phyloP scores from a whole-genome alignment of 2,329 filamentous ascomycete species.

The Alternaria sp. region DNA sequence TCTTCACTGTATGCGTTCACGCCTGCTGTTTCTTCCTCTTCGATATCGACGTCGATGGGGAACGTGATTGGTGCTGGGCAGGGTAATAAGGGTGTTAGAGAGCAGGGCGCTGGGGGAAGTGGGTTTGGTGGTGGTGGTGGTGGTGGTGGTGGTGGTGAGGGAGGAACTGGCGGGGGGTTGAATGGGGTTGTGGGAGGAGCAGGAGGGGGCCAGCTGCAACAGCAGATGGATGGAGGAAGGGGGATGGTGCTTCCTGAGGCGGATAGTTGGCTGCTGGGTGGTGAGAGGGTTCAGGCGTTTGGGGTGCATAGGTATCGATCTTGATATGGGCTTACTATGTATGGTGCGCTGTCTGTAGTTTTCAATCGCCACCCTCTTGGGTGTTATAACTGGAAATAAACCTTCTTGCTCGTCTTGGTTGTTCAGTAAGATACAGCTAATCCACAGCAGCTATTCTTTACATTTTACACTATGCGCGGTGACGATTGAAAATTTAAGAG shows the following conservation, averaged over 20 bases:
- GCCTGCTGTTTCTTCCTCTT: background rate
- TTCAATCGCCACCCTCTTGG: too few species aligned
- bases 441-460: too few species aligned
- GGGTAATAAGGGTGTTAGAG: background rate
- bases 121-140: background rate
- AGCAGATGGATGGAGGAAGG: background rate
- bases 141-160: too few species aligned
- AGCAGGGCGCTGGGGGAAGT: background rate
- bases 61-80: background rate
- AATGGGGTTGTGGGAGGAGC: background rate
- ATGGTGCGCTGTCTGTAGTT: too few species aligned
- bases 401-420: too few species aligned
- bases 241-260: constrained; percentile 7
- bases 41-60: background rate
- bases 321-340: background rate
- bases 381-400: too few species aligned
- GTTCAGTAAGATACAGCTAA: too few species aligned
- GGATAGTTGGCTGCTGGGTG: constrained; percentile 8
- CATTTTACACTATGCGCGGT: too few species aligned
- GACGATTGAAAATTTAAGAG: too few species aligned
- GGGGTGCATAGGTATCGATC: constrained; percentile 2
- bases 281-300: background rate
- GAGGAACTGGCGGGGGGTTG: background rate
- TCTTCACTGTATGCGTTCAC: constrained; percentile 17
- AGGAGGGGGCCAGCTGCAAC: background rate